These are phyloP conservation scores for Quercus parvula DNA, from an alignment of 306 rosid species.

Conservation along the genomic window DNA sequence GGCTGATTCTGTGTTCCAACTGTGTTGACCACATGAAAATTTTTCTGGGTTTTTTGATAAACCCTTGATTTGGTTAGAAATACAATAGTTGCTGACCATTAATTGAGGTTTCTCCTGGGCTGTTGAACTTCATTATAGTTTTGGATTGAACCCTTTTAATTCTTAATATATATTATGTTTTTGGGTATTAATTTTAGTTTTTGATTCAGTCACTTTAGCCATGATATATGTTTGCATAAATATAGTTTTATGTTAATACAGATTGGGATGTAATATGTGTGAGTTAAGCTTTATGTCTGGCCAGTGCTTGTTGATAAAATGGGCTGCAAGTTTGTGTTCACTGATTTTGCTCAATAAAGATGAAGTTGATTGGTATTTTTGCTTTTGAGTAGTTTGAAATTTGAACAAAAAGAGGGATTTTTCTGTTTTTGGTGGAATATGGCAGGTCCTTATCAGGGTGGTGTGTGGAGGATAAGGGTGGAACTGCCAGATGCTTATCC, in stretches of 20 bases:
- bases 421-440: conserved; percentile 13
- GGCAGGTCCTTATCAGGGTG: conserved; percentile 77
- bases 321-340: conserved; percentile 25
- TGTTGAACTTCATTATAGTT: neutral
- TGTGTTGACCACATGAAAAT: conserved; percentile 7
- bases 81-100: conserved; percentile 16
- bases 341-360: conserved; percentile 18
- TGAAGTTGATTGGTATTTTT: conserved; percentile 22
- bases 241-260: neutral
- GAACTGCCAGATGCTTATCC: conserved; percentile 93
- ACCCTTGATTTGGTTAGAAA: conserved; percentile 13
- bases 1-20: neutral
- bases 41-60: conserved; percentile 1
- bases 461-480: conserved; percentile 84
- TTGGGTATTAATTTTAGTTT: neutral
- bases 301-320: conserved; percentile 12
- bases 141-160: neutral
- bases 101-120: neutral
- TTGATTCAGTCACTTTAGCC: neutral
- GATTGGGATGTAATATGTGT: neutral
- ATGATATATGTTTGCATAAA: neutral
- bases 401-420: neutral
- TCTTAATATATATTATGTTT: neutral
- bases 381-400: conserved; percentile 4
- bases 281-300: neutral